Conservation (phyloP, 2,329 filamentous ascomycete genomes). For the Colletotrichum sp. region DNA sequence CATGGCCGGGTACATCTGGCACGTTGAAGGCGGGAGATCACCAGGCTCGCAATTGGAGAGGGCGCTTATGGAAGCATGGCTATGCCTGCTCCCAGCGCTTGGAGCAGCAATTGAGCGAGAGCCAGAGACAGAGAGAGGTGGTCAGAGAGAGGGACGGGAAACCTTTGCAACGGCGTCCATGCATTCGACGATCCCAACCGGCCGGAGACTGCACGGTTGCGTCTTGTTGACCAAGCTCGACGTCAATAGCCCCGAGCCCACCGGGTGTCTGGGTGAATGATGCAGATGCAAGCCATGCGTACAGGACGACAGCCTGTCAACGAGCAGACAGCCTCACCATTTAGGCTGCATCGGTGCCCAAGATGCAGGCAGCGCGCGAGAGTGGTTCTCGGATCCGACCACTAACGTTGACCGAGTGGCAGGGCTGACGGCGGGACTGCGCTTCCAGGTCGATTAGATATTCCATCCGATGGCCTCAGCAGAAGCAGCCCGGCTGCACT, state of each 20-base stretch:
- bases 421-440: background rate
- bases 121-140: background rate
- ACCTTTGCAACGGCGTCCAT: background rate
- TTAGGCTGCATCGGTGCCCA: constrained; percentile 25
- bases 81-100: constrained; percentile 7
- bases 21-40: constrained; percentile 7
- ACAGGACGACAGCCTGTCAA: constrained; percentile 11
- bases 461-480: background rate
- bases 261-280: background rate
- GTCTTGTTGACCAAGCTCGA: background rate
- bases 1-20: background rate
- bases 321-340: constrained; percentile 20
- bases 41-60: background rate
- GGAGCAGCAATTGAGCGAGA: background rate
- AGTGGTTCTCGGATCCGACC: background rate
- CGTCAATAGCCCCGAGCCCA: constrained; percentile 16
- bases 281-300: constrained; percentile 6
- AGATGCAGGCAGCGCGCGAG: background rate
- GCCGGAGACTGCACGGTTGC: background rate
- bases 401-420: background rate
- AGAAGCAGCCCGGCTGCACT: background rate
- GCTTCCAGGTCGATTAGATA: background rate
- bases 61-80: constrained; percentile 1
- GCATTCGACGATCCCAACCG: background rate
- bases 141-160: background rate